These are phyloP conservation scores for Ceratobasidium sp. DNA, from an alignment of 1,284 basidiomycete genomes.

Conservation along the genomic window DNA sequence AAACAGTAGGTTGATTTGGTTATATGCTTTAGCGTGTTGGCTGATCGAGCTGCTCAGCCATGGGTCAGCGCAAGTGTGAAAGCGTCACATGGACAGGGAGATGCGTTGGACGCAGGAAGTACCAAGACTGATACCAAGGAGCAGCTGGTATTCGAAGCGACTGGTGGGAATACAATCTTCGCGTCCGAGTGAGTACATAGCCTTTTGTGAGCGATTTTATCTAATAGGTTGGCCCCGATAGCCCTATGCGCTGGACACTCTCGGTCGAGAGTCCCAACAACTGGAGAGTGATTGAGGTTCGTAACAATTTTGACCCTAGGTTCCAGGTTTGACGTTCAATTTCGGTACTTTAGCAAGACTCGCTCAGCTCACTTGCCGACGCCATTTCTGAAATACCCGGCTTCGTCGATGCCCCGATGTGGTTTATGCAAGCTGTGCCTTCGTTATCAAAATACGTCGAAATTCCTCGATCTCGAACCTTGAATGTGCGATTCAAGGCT, in stretches of 20 bases:
- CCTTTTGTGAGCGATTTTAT: not conserved
- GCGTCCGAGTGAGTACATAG: not conserved
- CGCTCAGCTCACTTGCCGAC: not conserved
- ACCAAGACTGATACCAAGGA: not conserved
- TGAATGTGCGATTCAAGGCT: not conserved
- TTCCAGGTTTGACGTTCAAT: not conserved
- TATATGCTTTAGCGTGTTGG: too few relatives aligned
- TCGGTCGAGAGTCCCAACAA: not conserved
- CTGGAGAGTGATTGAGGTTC: conserved; percentile 7
- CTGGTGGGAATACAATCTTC: conserved; percentile 7
- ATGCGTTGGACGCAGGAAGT: not conserved
- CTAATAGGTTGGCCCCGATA: not conserved
- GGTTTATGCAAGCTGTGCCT: conserved; percentile 15
- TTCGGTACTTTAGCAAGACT: not conserved
- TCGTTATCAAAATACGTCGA: conserved; percentile 5
- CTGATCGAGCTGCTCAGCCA: not conserved
- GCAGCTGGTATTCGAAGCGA: conserved; percentile 2
- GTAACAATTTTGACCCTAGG: not conserved
- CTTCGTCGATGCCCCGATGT: not conserved
- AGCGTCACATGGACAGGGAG: not conserved
- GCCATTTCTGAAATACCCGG: conserved; percentile 7
- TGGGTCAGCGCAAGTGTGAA: not conserved
- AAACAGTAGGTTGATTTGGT: conserved; percentile 1
- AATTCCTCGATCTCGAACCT: not conserved
- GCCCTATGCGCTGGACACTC: not conserved